These are phyloP conservation scores for Penicillium simplicissimum DNA, from an alignment of 495 filamentous ascomycete genomes.

Conservation along the genomic window DNA sequence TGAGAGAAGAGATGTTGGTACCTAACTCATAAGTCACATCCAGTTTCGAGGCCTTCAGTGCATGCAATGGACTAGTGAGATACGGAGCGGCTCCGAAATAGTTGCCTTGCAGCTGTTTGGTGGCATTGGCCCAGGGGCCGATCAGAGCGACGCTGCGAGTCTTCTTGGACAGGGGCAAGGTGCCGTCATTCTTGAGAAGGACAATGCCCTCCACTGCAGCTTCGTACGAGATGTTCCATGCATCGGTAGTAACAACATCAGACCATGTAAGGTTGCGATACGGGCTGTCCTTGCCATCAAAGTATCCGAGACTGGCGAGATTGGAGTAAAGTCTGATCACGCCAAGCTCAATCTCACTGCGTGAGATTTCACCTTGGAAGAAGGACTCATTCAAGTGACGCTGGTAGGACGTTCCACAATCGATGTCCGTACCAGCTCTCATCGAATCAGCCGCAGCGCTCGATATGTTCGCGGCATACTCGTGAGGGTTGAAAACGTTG, in stretches of 20 bases:
- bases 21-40: slow-evolving; percentile 52
- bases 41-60: slow-evolving; percentile 41
- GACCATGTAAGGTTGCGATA: slow-evolving; percentile 56
- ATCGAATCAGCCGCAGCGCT: slow-evolving; percentile 54
- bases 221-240: slow-evolving; percentile 56
- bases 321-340: slow-evolving; percentile 57
- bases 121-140: slow-evolving; percentile 61
- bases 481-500: slow-evolving; percentile 58
- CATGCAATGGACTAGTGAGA: slow-evolving; percentile 53
- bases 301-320: slow-evolving; percentile 59
- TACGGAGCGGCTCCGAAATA: slow-evolving; percentile 60
- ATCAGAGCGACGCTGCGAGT: slow-evolving; percentile 54
- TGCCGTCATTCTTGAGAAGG: slow-evolving; percentile 62
- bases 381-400: slow-evolving; percentile 50
- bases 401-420: slow-evolving; percentile 61
- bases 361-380: slow-evolving; percentile 48
- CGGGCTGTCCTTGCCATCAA: slow-evolving; percentile 48
- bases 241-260: slow-evolving; percentile 52
- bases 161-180: slow-evolving; percentile 48
- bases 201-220: slow-evolving; percentile 61
- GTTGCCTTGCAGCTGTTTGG: slow-evolving; percentile 60
- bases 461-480: slow-evolving; percentile 47
- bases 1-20: slow-evolving; percentile 41
- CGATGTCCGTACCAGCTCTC: slow-evolving; percentile 62
- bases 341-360: slow-evolving; percentile 51